phyloP scores from a whole-genome alignment of 495 filamentous ascomycete genomes.

The Neurospora sp. region DNA sequence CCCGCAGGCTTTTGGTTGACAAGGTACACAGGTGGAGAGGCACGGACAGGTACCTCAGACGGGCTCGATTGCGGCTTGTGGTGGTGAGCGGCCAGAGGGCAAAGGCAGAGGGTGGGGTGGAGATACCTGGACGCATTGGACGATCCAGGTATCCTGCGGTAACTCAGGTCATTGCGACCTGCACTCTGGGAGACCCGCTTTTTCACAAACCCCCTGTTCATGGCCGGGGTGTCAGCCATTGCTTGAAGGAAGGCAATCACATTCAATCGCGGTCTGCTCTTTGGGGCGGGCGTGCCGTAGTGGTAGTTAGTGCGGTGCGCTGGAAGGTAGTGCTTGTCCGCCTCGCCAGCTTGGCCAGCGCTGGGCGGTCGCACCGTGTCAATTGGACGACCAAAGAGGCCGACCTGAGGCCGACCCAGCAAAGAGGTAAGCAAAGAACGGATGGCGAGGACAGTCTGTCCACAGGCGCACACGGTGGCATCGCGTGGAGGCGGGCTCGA shows the following conservation, averaged over 20 bases:
- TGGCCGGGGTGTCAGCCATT: conserved; percentile 7
- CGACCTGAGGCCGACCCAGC: conserved; percentile 11
- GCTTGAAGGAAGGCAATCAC: conserved; percentile 16
- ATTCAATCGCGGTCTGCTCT: conserved; percentile 9
- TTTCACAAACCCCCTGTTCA: neutral
- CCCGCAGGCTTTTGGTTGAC: conserved; percentile 18
- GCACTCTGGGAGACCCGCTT: conserved; percentile 15
- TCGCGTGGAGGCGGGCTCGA: conserved; percentile 8
- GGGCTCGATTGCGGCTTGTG: conserved; percentile 6
- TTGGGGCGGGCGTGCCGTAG: neutral
- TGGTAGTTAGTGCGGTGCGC: neutral
- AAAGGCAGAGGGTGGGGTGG: conserved; percentile 8
- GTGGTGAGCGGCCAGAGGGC: neutral
- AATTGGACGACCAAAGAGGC: conserved; percentile 12
- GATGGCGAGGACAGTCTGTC: conserved; percentile 2
- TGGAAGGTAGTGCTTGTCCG: conserved; percentile 1
- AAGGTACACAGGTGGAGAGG: conserved; percentile 16
- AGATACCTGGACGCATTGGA: conserved; percentile 16
- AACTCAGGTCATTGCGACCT: conserved; percentile 20
- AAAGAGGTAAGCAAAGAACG: neutral
- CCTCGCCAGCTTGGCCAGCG: neutral
- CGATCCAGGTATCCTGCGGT: conserved; percentile 14
- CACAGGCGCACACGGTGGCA: conserved; percentile 10
- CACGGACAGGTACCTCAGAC: conserved; percentile 17
- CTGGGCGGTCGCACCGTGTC: conserved; percentile 11